Base-by-base conservation (phyloP, 345 rosid species). In the Populus pruinosa region DNA sequence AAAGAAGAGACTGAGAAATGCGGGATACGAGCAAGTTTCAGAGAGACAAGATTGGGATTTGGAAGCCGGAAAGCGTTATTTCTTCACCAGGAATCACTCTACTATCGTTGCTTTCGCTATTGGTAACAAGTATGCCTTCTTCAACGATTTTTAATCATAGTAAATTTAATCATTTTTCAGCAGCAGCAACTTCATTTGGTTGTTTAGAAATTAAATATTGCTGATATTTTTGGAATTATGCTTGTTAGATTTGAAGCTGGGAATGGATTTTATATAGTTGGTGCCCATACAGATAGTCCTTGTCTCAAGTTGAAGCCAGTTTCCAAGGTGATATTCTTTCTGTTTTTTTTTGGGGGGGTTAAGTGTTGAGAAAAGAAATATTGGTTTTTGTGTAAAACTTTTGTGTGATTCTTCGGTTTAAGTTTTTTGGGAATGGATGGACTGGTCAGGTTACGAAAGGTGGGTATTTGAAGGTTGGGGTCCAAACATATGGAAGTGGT, bases 221-320 rank as follows among this genome's bases (percentile, higher is more conserved):
- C 43, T 80, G 69, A 67, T n/a, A 10, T 68, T 76, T 76, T 35
- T 76, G 6, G 35, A 12, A 13, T 71, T 68, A 41, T 75, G 67
- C 39, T 14, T 6, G 43, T 75, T 75, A 96, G 99, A 80, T 96
- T 89, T 81, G 97, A 85, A 69, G 93, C 98, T 78, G 99, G 99
- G 47, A 93, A 93, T 74, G 99, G 99, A 44, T 92, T 96, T 79
- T 88, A 89, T 79, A 83, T 92, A 7, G 84, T 96, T 0, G 98
- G 99, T 64, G 99, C 98, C 12, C 99, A 96, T 70, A 92, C 98
- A 21, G 99, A 96, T 73, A 96, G 99, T 83, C 99, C 99, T 82
- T 96, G 99, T 78, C 64, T 93, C 41, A 96, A 93, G 82, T 77
- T 96, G 78, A 96, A 96, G 89, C 99, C 99, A 72, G 86, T 96